These are phyloP conservation scores for Arthrinium puccinioides DNA, from an alignment of 2,329 filamentous ascomycete genomes.

Conservation along the genomic window DNA sequence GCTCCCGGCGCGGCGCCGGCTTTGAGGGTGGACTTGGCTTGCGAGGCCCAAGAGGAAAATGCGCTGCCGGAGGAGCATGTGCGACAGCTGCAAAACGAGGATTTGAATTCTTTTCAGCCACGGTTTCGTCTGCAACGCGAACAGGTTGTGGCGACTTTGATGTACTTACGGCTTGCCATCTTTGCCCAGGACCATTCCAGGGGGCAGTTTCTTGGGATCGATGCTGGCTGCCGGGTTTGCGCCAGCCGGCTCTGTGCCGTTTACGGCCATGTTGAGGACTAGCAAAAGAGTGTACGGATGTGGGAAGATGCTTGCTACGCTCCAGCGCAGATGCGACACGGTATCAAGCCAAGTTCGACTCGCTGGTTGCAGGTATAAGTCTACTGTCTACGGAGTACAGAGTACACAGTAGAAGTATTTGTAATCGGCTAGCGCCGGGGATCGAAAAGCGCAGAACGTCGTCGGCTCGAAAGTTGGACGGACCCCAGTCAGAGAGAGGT, in stretches of 20 bases:
- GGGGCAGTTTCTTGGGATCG: constrained; percentile 50
- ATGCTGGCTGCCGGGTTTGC: constrained; percentile 10
- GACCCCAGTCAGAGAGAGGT: background rate
- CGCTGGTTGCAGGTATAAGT: too few species aligned
- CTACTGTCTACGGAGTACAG: too few species aligned
- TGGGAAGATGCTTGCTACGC: background rate
- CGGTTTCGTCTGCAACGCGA: too few species aligned
- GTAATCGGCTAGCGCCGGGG: too few species aligned
- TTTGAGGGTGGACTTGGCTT: constrained; percentile 37
- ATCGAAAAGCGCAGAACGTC: too few species aligned
- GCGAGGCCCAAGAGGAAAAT: constrained; percentile 54
- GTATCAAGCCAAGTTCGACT: too few species aligned
- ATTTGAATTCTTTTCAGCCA: constrained; percentile 2
- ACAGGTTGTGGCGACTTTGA: too few species aligned
- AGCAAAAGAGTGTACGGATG: too few species aligned
- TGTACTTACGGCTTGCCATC: constrained; percentile 74
- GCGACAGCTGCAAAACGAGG: constrained; percentile 50
- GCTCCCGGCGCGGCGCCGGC: constrained; percentile 24
- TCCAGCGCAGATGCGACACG: too few species aligned
- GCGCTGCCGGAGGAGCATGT: constrained; percentile 59
- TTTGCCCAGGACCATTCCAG: constrained; percentile 67
- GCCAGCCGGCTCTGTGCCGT: constrained; percentile 22
- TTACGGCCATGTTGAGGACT: constrained; percentile 29
- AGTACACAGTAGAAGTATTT: too few species aligned
- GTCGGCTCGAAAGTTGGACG: too few species aligned